phyloP scores from a whole-genome alignment of 1,139 yeast species.

The Nakaseomyces glabratus region DNA sequence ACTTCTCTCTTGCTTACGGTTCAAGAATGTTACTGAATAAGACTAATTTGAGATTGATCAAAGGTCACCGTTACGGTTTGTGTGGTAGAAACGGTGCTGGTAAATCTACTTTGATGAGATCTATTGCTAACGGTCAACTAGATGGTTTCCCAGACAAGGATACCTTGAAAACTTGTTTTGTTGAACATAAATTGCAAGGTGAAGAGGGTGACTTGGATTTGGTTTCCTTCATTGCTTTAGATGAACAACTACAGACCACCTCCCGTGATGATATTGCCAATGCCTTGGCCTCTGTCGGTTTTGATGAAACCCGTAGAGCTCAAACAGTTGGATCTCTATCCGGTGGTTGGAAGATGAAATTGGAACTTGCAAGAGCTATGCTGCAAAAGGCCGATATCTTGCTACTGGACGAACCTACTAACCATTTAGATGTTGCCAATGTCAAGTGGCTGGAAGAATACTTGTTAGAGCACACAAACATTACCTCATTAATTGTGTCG shows the following conservation, averaged over 20 bases:
- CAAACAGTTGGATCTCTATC: slow-evolving; percentile 92
- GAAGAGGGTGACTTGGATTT: slow-evolving; percentile 87
- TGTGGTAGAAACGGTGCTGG: slow-evolving; percentile 99
- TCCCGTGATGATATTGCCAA: slow-evolving; percentile 59
- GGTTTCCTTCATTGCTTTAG: slow-evolving; percentile 82
- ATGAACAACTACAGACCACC: slow-evolving; percentile 63
- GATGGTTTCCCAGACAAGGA: slow-evolving; percentile 95
- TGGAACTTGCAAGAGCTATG: slow-evolving; percentile 97
- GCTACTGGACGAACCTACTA: slow-evolving; percentile 94
- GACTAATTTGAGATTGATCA: slow-evolving; percentile 73
- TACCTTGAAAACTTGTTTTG: slow-evolving; percentile 86
- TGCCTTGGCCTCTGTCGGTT: slow-evolving; percentile 81
- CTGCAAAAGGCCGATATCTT: slow-evolving; percentile 94
- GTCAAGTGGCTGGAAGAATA: slow-evolving; percentile 93
- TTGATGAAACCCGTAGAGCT: slow-evolving; percentile 77
- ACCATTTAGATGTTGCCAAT: slow-evolving; percentile 90
- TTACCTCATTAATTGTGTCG: slow-evolving; percentile 90
- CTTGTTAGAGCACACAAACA: slow-evolving; percentile 67
- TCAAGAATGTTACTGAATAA: slow-evolving; percentile 94
- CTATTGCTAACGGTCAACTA: slow-evolving; percentile 92
- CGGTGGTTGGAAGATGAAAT: slow-evolving; percentile 99
- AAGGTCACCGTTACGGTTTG: slow-evolving; percentile 95
- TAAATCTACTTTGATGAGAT: slow-evolving; percentile 93
- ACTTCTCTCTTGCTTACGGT: slow-evolving; percentile 94
- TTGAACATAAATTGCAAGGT: slow-evolving; percentile 94